Base-by-base conservation (phyloP, 73 alveolate species). In the Stentor roeselii region DNA sequence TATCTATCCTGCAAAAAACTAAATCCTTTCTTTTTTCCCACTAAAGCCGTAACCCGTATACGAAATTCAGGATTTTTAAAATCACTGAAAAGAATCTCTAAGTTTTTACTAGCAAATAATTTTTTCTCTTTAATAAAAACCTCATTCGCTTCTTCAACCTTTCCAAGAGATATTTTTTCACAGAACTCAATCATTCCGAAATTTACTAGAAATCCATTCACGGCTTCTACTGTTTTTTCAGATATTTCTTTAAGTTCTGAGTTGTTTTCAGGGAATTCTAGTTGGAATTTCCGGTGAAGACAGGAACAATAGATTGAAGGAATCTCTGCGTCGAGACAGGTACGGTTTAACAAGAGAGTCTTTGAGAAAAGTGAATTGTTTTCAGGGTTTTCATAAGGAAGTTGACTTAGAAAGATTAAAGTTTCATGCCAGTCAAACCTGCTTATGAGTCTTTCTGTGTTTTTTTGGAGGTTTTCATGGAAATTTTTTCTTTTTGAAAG, bases 401-500 rank as follows among this genome's bases (percentile, higher is more conserved):
- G 14, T 1, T 27, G 41, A 34, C 42, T 40, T 34, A 67, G 14
- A 21, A 27, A 40, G 21, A 27, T 67, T 67, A 67, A 67, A 1
- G 80, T 67, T 2, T 21, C 11, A 2, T 67, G n/a, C 37, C 80
- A 67, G 2, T 67, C 80, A 67, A 67, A 67, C 34, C 37, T 67
- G 21, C 50, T 32, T 27, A 67, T 40, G 27, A 67, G 11, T 67
- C 42, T n/a, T 1, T 21, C 2, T 21, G 80, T 27, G 80, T 67
- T 67, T 34, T 34, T 21, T 30, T 30, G n/a, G 21, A 67, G 34
- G 34, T 67, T 67, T 0, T 2, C 27, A 67, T 21, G 0, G 0
- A 40, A 21, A 30, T 67, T 2, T 30, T 14, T 67, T 21, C 80
- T n/a, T 67, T 21, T 14, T 27, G 34, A 27, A 67, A 67, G 37